Conservation (phyloP, 2,329 filamentous ascomycete species). For the Sporothrix sp. region DNA sequence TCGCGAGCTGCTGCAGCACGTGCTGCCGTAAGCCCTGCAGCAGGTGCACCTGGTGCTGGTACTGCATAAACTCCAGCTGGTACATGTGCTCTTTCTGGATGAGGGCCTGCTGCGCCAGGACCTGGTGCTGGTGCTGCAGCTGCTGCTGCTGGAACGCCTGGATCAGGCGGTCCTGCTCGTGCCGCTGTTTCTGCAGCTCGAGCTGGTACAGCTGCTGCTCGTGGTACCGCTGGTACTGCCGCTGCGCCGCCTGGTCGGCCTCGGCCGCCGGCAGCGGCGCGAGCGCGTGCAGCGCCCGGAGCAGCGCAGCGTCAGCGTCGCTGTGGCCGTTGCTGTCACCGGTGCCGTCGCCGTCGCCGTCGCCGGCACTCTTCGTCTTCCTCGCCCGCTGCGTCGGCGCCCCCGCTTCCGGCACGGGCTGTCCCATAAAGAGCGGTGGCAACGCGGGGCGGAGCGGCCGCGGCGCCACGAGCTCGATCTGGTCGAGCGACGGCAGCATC, state of each 20-base stretch:
- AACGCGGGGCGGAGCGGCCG: neutral
- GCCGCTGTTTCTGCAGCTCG: conserved; percentile 1
- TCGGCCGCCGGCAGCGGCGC: neutral
- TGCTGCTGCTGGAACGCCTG: neutral
- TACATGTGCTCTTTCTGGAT: neutral
- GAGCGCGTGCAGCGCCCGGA: neutral
- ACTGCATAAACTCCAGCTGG: neutral
- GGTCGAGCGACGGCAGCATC: neutral
- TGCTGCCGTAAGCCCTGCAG: neutral
- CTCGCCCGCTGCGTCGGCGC: neutral
- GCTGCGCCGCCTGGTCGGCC: neutral
- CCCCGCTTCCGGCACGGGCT: neutral
- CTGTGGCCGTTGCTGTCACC: no score
- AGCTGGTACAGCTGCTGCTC: conserved; percentile 3
- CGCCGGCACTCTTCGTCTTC: no score
- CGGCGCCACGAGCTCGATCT: neutral
- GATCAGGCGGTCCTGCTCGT: neutral
- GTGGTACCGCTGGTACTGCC: neutral
- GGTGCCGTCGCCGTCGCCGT: neutral
- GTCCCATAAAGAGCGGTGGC: neutral
- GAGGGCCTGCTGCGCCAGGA: neutral
- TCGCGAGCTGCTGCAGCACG: neutral
- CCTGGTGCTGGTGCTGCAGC: conserved; percentile 1
- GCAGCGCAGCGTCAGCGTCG: neutral
- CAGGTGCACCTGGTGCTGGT: neutral